A percentile compares a stretch with the other conserved stretches of the same genome.
Conservation (phyloP, 495 filamentous ascomycete genomes). For the Bryoglossum gracile region DNA sequence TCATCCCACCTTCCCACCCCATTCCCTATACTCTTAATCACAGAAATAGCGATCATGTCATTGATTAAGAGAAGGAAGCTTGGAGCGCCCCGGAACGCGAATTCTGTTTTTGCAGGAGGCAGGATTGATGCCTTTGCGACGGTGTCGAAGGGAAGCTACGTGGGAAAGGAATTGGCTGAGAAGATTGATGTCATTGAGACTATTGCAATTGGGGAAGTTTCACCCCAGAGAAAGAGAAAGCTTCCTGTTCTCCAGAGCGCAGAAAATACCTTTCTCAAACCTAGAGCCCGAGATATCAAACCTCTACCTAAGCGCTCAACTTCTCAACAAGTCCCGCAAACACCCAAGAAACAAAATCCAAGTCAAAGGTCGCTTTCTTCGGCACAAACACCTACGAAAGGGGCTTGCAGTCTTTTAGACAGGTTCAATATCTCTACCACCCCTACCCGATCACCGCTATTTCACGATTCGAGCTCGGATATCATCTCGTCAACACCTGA, state of each 20-base stretch:
- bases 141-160: conserved; percentile 21
- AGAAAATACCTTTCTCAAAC: neutral
- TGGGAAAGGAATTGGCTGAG: conserved; percentile 13
- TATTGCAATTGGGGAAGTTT: neutral
- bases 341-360: conserved; percentile 12
- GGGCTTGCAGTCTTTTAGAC: conserved; percentile 19
- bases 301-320: conserved; percentile 5
- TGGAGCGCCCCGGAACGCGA: conserved; percentile 6
- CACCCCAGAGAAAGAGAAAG: conserved; percentile 18
- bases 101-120: no score
- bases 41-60: no score
- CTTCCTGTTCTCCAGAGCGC: neutral
- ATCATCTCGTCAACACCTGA: conserved; percentile 2
- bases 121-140: conserved; percentile 22
- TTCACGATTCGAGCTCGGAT: conserved; percentile 5
- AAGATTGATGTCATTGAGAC: conserved; percentile 12
- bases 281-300: conserved; percentile 7
- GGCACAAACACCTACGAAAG: conserved; percentile 24
- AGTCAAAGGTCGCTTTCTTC: neutral
- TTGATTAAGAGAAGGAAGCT: conserved; percentile 23
- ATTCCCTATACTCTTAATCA: no score
- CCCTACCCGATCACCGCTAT: conserved; percentile 8
- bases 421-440: conserved; percentile 17
- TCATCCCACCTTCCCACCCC: conserved; percentile 16
- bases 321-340: conserved; percentile 10